Evolutionary conservation across 2,329 filamentous ascomycete species (phyloP), one percentile per base, ranked within the genome.

Genomic region (Colletotrichum lupini): DNA sequence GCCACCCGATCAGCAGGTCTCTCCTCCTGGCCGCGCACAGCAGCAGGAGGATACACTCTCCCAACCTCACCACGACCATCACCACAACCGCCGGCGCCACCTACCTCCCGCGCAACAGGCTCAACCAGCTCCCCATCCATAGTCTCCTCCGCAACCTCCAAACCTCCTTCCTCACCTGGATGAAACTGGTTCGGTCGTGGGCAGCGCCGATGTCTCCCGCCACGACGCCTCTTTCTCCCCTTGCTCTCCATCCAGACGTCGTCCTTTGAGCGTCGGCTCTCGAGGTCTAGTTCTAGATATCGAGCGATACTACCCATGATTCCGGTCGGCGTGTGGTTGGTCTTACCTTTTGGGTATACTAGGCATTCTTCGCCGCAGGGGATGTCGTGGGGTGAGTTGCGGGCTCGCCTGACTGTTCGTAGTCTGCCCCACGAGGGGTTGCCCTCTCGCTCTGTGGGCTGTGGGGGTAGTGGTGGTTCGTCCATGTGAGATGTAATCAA

Each of bases 271-370:
- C 56, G 52, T 11, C 28, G 35, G 16, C 59, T 70, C 26, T 67
- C 58, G 12, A 73, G n/a, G 22, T 73, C 65, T 3, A 73, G 30
- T 9, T 55, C 57, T 16, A 74, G 55, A 14, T 59, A 73, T 5
- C 22, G 24, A 8, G 61, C 28, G 26, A 67, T n/a, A 2, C 32
- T 60, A 3, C 57, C 57, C 8, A 70, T 24, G n/a, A 73, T 19
- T 0, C 60, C 60, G 8, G 30, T 42, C 0, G 56, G 57, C 1
- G n/a, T 56, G 24, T 56, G 12, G 12, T 68, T 52, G 4, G 14
- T n/a, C 12, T 68, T 69, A 9, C 58, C 26, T 5, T 63, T 46
- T 8, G 66, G 70, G 46, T 70, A 65, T 7, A 70, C 22, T 8
- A 59, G 24, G 24, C 73, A 70, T 37, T 57, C 35, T 2, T 37